Conservation (phyloP, 169 alveolate genomes). For the Plasmodium fragile region DNA sequence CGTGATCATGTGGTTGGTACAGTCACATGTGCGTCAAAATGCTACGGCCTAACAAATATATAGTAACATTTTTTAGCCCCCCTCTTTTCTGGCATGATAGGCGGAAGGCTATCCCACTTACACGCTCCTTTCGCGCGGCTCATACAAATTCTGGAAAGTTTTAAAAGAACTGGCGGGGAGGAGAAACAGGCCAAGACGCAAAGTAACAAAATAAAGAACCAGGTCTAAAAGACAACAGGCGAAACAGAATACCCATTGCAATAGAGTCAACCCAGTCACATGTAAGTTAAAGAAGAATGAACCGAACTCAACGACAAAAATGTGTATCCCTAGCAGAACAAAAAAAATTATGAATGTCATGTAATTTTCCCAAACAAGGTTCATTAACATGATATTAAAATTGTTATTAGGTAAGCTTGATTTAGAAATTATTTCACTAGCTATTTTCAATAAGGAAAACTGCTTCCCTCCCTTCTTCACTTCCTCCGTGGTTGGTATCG, state of each 20-base stretch:
- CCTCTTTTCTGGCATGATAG: neutral
- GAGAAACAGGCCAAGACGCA: neutral
- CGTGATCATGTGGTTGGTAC: neutral
- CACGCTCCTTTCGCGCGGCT: slow-evolving; percentile 41
- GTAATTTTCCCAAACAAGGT: slow-evolving; percentile 27
- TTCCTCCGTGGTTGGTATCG: neutral
- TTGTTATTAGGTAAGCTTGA: neutral
- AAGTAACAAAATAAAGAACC: slow-evolving; percentile 16
- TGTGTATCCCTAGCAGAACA: slow-evolving; percentile 13
- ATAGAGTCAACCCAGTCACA: slow-evolving; percentile 36
- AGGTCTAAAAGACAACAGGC: slow-evolving; percentile 34
- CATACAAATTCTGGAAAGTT: slow-evolving; percentile 8
- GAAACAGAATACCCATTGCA: slow-evolving; percentile 53
- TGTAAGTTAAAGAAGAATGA: slow-evolving; percentile 53
- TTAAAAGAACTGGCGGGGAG: slow-evolving; percentile 27
- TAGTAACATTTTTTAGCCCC: neutral
- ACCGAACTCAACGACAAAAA: slow-evolving; percentile 37
- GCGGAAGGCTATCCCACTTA: neutral
- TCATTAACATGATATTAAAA: slow-evolving; percentile 2
- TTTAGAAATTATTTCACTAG: neutral
- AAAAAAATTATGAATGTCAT: slow-evolving; percentile 13
- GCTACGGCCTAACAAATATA: neutral
- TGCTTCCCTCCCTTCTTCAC: neutral
- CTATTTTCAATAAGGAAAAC: neutral
- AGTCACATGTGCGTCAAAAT: neutral